These are phyloP conservation scores for Marasmius sp. DNA, from an alignment of 1,284 basidiomycete species.

Conservation along the genomic window DNA sequence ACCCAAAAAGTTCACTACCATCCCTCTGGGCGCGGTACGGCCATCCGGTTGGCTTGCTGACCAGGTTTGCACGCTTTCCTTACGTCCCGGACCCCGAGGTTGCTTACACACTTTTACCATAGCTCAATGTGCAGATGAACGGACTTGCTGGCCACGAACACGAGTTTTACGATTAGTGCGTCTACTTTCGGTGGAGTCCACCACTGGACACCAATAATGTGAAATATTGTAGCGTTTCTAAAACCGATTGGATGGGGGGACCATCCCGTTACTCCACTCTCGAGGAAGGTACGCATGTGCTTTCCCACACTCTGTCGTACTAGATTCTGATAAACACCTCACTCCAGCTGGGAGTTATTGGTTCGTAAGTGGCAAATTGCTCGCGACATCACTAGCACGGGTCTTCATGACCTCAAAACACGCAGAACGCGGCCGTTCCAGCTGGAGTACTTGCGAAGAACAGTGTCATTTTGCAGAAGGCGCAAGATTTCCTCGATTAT, in stretches of 20 bases:
- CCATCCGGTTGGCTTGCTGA: slow-evolving; percentile 54
- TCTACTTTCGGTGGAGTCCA: neutral
- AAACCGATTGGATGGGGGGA: slow-evolving; percentile 56
- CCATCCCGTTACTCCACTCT: slow-evolving; percentile 48
- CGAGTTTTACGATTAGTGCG: slow-evolving; percentile 56
- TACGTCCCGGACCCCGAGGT: neutral
- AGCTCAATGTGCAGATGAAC: slow-evolving; percentile 53
- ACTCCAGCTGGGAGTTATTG: slow-evolving; percentile 2
- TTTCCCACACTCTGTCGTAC: neutral
- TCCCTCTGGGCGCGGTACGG: slow-evolving; percentile 47
- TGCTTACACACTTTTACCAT: neutral
- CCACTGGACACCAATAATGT: neutral
- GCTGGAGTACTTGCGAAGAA: slow-evolving; percentile 48
- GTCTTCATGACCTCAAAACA: neutral
- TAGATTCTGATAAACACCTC: neutral
- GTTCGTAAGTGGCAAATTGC: neutral
- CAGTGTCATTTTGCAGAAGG: slow-evolving; percentile 45
- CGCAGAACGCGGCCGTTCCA: slow-evolving; percentile 54
- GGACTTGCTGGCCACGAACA: slow-evolving; percentile 55
- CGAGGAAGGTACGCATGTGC: slow-evolving; percentile 44
- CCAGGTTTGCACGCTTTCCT: slow-evolving; percentile 32
- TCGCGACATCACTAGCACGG: neutral
- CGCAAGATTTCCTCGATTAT: slow-evolving; percentile 53
- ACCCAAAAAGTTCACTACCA: slow-evolving; percentile 45
- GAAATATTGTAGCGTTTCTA: slow-evolving; percentile 36